Percentiles rank a stretch among this genome's conserved stretches.
phyloP scores from a whole-genome alignment of 495 filamentous ascomycete genomes.

The Stereocaulon alpinum region DNA sequence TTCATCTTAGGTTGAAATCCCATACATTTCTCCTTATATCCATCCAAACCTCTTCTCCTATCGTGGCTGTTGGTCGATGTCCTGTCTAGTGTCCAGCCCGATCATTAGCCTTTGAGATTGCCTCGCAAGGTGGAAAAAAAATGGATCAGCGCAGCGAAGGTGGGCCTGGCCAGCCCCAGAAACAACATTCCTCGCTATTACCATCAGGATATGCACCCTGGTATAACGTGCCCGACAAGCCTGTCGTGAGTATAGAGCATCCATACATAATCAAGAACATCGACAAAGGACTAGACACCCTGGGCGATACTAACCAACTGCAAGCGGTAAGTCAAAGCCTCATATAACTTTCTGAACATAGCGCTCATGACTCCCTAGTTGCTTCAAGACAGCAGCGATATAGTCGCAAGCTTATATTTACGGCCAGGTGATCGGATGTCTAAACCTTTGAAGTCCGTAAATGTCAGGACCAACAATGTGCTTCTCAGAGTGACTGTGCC shows the following conservation, averaged over 20 bases:
- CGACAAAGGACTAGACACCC: slow-evolving; percentile 68
- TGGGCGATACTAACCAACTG: slow-evolving; percentile 58
- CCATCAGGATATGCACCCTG: slow-evolving; percentile 34
- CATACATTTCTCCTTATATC: not conserved
- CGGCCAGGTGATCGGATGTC: slow-evolving; percentile 68
- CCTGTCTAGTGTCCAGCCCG: not conserved
- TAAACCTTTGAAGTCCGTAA: slow-evolving; percentile 61
- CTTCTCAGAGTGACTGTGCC: slow-evolving; percentile 81
- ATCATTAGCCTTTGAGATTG: not conserved
- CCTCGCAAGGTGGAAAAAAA: not conserved
- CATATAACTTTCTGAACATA: not conserved
- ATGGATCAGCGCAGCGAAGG: not conserved
- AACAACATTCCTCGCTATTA: not conserved
- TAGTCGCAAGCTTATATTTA: slow-evolving; percentile 46
- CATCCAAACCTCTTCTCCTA: not conserved
- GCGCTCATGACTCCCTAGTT: slow-evolving; percentile 2
- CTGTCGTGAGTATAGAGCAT: slow-evolving; percentile 74
- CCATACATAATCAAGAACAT: slow-evolving; percentile 75
- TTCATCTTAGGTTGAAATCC: not conserved
- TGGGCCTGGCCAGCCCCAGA: not conserved
- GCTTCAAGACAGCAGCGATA: slow-evolving; percentile 22
- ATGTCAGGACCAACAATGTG: slow-evolving; percentile 62
- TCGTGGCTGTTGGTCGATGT: no score
- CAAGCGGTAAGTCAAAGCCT: slow-evolving; percentile 29
- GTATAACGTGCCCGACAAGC: slow-evolving; percentile 49